phyloP scores from a whole-genome alignment of 768 basidiomycete species.

The Neoboletus brunneissimus region DNA sequence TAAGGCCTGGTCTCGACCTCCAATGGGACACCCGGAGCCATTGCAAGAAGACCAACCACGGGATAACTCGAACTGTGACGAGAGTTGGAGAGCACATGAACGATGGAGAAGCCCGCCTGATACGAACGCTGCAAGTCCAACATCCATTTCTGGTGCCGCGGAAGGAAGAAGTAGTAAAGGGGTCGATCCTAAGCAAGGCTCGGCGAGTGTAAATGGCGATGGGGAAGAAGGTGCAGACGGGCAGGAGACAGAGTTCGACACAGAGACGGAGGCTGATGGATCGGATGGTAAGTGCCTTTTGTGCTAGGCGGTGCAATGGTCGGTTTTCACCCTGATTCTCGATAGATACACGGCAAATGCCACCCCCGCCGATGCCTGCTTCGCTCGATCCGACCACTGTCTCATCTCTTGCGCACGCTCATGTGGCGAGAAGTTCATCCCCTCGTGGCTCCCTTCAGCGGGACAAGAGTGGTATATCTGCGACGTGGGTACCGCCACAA shows the following conservation, averaged over 20 bases:
- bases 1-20: slow-evolving; percentile 40
- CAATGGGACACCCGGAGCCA: background rate
- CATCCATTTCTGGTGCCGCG: slow-evolving; percentile 7
- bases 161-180: slow-evolving; percentile 1
- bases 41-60: background rate
- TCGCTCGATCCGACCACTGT: slow-evolving; percentile 41
- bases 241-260: slow-evolving; percentile 33
- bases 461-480: slow-evolving; percentile 15
- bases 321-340: background rate
- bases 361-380: slow-evolving; percentile 51
- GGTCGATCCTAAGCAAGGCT: background rate
- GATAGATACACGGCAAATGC: slow-evolving; percentile 43
- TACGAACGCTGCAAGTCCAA: slow-evolving; percentile 20
- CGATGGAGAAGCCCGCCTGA: slow-evolving; percentile 24
- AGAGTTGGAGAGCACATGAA: slow-evolving; percentile 13
- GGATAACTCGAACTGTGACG: background rate
- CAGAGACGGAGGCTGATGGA: slow-evolving; percentile 30
- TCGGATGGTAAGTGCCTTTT: slow-evolving; percentile 19
- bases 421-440: slow-evolving; percentile 14
- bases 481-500: slow-evolving; percentile 12
- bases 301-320: background rate
- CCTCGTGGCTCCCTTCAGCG: slow-evolving; percentile 16
- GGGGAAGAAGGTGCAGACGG: slow-evolving; percentile 19
- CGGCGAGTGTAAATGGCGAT: background rate
- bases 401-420: slow-evolving; percentile 28